Base-by-base conservation (phyloP, 495 filamentous ascomycete species). In the Stereocaulon alpinum region DNA sequence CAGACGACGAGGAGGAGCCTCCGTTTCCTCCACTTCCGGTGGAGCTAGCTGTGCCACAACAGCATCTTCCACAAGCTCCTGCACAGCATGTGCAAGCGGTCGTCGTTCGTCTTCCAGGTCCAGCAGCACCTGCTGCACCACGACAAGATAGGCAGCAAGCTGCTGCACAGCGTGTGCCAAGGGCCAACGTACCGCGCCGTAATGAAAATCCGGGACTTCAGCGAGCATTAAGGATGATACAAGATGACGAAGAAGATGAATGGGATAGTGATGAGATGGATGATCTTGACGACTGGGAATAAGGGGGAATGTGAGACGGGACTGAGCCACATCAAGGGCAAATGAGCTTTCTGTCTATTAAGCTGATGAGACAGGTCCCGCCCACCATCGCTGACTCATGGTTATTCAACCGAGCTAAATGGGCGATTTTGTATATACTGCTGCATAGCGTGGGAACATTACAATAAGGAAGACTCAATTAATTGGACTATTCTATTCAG, bases 201-300 rank as follows among this genome's bases (percentile, higher is more conserved):
- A 55, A 48, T 57, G 59, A 30, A 24, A 51, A 30, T 12, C 34
- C 50, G 17, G 80, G 77, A 30, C 69, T 83, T 2, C 77, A 77
- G 65, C 69, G 76, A 48, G 83, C 83, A 56, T 62, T 84, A 40
- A 71, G 75, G 52, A 63, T 85, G 40, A 81, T 76, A 4, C 68
- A 72, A 60, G 75, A 80, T 48, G 83, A 85, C 63, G 74, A 79
- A 34, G 82, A 82, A 67, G 81, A 84, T 65, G 82, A 77, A 62
- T 84, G 81, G 81, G 81, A 84, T 65, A 83, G 81, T 58, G 81
- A 84, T 66, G 81, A 82, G 66, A 58, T 84, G 53, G 77, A 78
- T 40, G 79, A 37, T 37, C 34, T 37, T 37, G 34, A 37, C 34
- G 34, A 37, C 34, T 37, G 34, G 34, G 34, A 37, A 7, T 37